Evolutionary conservation across 129 eudicot species (phyloP), one percentile per base, ranked within the genome.

Genomic region (Saposhnikovia divaricata): DNA sequence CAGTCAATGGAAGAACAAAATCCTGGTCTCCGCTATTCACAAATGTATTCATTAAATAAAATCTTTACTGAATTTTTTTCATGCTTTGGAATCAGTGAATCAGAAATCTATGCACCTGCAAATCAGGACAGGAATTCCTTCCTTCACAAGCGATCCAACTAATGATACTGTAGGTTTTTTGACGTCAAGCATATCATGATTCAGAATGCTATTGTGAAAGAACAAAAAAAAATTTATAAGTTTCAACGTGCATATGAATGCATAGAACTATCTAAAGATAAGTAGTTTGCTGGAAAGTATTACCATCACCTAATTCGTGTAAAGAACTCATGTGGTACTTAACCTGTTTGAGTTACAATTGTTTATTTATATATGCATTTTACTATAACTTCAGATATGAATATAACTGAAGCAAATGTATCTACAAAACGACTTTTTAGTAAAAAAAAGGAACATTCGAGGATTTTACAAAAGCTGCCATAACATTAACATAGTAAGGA

Each of bases 121-220:
- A 28, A 92, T 87, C 69, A 92, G 80, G 74, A 92, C 97, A 2
- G 88, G 89, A 38, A 90, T 85, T 38, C 92, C 92, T 78, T 82
- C 85, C 80, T 83, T 90, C 28, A 90, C 82, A 48, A 92, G 91
- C 69, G 87, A 86, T 78, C 96, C 93, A 43, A 92, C 84, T 28
- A 90, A 82, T 80, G 85, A 77, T 79, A 92, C 89, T 37, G 96
- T 92, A 44, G 97, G 93, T 81, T 89, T 80, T 84, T 92, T 93
- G 45, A 89, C 74, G 84, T 92, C 82, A 61, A 87, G 96, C 75
- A 88, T 80, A 71, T 88, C 88, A 77, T 92, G 90, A 66, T 87
- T 90, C 78, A 92, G 84, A 83, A 89, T 83, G 84, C 96, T 92
- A 90, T 38, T 34, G 74, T 34, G 12, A 39, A 38, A 18, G 23